Base-by-base conservation (phyloP, 164 flowering plant genomes). In the Annona squamosa region DNA sequence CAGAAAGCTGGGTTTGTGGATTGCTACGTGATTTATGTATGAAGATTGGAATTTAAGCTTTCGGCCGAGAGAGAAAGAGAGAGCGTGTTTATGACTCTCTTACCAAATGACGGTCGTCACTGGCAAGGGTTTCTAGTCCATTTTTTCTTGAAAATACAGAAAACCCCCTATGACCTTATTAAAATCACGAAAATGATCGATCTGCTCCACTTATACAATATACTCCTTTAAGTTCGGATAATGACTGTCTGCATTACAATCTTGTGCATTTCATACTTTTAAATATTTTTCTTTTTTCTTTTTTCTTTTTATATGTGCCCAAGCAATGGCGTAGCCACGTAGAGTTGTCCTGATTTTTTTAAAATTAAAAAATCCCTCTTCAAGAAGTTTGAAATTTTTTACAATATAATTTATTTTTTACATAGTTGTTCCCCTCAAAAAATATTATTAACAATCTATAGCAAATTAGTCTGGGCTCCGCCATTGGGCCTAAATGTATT, bases 41-140 rank as follows among this genome's bases (percentile, higher is more conserved):
- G 48, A 70, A 62, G 72, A 74, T 71, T 74, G 67, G 76, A 71
- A 80, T 79, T 62, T 75, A 79, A 80, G 80, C 76, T 65, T 47
- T 57, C 69, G 73, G 66, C n/a, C 37, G 37, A 26, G 37, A 26
- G 37, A 26, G 37, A 26, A 18, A 46, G 16, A 18, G 43, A 48
- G 82, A 73, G 81, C 78, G 90, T 87, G 78, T 72, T 68, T 59
- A 64, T 86, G 86, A 89, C 87, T 86, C 80, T 84, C 79, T 78
- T 84, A 86, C 87, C 87, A 66, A 86, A 82, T 79, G 73, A 75
- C 16, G 52, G 71, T 43, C 73, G 67, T 71, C 63, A 57, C 2
- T 41, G 5, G 57, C 13, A 56, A 56, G 72, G 63, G 17, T 48
- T 57, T 57, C 45, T 43, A 12, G 67, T 64, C 67, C 37, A 26